Conservation (phyloP, 768 basidiomycete species). For the Mrakia gelida region DNA sequence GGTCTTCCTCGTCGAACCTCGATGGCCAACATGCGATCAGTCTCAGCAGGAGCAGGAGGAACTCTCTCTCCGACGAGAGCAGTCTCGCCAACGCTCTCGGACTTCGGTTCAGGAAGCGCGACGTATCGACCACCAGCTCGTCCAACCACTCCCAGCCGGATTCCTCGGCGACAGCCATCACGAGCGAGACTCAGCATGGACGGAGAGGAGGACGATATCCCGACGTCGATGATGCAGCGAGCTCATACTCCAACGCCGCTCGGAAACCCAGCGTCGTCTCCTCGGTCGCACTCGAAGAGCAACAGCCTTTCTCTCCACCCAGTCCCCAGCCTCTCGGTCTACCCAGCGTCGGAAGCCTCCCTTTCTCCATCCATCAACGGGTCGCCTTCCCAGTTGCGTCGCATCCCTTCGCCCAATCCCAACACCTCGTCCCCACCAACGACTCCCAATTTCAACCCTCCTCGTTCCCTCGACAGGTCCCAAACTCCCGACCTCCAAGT, state of each 20-base stretch:
- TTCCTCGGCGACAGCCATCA: constrained; percentile 59
- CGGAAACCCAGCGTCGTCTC: background rate
- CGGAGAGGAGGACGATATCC: constrained; percentile 48
- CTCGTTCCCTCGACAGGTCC: background rate
- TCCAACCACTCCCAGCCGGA: constrained; percentile 72
- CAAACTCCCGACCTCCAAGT: constrained; percentile 5
- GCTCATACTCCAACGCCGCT: constrained; percentile 58
- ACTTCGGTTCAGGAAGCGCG: background rate
- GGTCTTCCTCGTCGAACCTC: background rate
- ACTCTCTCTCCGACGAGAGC: background rate
- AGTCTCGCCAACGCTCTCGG: background rate
- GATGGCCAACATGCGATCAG: background rate
- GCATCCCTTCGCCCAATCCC: background rate
- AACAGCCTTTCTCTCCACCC: background rate
- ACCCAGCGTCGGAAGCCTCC: background rate
- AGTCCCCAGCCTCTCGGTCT: background rate
- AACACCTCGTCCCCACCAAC: background rate
- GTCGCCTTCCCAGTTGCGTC: background rate
- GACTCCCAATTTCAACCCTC: background rate
- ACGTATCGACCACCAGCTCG: constrained; percentile 53
- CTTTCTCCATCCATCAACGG: background rate
- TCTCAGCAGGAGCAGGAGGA: background rate
- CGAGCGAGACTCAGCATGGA: constrained; percentile 52
- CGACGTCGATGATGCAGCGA: constrained; percentile 54
- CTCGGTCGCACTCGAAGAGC: constrained; percentile 44